Conservation (phyloP, 768 basidiomycete species). For the Xerocomellus intermedius region DNA sequence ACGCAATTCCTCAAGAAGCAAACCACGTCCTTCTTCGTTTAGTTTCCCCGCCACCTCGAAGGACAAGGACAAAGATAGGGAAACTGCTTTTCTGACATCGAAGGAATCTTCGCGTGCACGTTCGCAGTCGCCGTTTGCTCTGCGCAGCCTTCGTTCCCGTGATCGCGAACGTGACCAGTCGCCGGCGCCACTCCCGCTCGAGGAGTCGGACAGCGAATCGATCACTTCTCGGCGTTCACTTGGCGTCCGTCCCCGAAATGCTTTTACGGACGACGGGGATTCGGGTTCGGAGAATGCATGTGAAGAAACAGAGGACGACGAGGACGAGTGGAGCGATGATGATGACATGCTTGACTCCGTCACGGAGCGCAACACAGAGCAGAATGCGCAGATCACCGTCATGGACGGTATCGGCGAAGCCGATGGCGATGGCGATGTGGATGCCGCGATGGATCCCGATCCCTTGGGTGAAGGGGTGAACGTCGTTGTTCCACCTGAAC, state of each 20-base stretch:
- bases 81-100: conserved; percentile 40
- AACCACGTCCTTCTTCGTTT: conserved; percentile 49
- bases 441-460: conserved; percentile 62
- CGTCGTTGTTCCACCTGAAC: conserved; percentile 79
- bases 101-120: conserved; percentile 60
- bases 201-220: conserved; percentile 52
- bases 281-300: conserved; percentile 62
- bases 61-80: conserved; percentile 33
- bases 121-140: conserved; percentile 77
- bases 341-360: conserved; percentile 65
- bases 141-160: conserved; percentile 62
- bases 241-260: conserved; percentile 55
- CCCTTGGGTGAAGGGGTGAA: conserved; percentile 92
- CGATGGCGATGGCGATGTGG: conserved; percentile 50
- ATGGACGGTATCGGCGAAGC: conserved; percentile 21
- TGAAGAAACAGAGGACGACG: conserved; percentile 52
- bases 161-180: conserved; percentile 55
- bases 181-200: conserved; percentile 55
- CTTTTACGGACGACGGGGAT: conserved; percentile 57
- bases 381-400: conserved; percentile 58
- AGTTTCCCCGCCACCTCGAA: conserved; percentile 35
- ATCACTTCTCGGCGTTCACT: conserved; percentile 33
- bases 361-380: conserved; percentile 87
- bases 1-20: conserved; percentile 43
- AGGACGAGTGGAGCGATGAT: conserved; percentile 60